A percentile compares a stretch with the other conserved stretches of the same genome.
Conservation (phyloP, 371 early-diverging fungal genomes). For the Choanephora cucurbitarum region DNA sequence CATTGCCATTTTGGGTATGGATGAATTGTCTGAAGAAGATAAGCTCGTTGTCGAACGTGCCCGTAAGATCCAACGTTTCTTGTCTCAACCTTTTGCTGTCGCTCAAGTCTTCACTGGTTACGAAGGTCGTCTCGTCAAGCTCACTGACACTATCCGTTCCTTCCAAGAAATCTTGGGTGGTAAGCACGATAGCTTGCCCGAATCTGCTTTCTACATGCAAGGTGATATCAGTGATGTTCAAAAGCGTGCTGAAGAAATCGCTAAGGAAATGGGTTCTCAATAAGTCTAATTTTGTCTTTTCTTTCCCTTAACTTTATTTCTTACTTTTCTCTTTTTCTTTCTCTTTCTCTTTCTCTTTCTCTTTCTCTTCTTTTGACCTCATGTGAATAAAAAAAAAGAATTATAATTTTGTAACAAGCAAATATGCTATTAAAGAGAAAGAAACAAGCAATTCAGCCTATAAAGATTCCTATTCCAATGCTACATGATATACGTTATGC, state of each 20-base stretch:
- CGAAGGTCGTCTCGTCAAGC: conserved; percentile 93
- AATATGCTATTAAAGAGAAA: no score
- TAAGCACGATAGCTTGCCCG: conserved; percentile 92
- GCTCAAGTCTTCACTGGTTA: conserved; percentile 98
- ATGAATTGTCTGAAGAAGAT: conserved; percentile 98
- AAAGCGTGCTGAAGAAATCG: conserved; percentile 92
- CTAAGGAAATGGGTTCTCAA: conserved; percentile 59
- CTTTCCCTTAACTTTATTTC: background rate
- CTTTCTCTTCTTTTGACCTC: background rate
- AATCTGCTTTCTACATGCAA: conserved; percentile 98
- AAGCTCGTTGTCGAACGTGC: conserved; percentile 97
- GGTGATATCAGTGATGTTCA: conserved; percentile 96
- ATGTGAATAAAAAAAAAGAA: background rate
- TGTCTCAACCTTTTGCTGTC: conserved; percentile 97
- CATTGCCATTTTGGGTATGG: conserved; percentile 97
- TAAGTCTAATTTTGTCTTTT: conserved; percentile 20
- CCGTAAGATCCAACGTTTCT: conserved; percentile 95
- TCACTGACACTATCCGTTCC: conserved; percentile 94
- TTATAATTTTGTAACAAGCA: no score
- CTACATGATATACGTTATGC: conserved; percentile 13
- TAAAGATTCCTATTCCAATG: conserved; percentile 24
- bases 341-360: background rate
- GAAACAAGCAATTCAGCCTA: background rate
- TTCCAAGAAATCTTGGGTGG: conserved; percentile 97
- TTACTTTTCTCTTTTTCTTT: background rate